Evolutionary conservation across 139 green algal genomes (phyloP), one percentile per base, ranked within the genome.

Genomic region (Nannochloris sp.): DNA sequence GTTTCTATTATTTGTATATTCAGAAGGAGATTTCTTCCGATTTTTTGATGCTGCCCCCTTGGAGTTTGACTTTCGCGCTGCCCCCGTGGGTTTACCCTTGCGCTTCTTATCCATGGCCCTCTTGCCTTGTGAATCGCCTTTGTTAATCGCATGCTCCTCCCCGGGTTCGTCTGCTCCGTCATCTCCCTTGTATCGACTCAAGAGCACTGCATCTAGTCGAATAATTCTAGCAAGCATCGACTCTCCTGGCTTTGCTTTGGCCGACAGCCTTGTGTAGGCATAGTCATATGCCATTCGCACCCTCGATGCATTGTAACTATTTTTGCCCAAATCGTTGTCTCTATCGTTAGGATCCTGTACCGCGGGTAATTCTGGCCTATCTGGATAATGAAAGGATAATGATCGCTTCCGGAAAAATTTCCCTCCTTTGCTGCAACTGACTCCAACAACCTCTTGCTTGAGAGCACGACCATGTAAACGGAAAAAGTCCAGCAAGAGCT

Each of bases 401-500:
- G 46, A 18, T 2, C 25, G 12, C 71, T 91, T 91, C 61, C 27
- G 53, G 57, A 82, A 91, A 61, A 81, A 90, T 50, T 48, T 53
- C 5, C 81, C 85, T 25, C 85, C 81, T 4, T 60, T 59, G 6
- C 64, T 69, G 57, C 66, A 65, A 54, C 59, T 60, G 6, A 77
- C 40, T 46, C 74, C 44, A 37, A 74, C 70, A 73, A 70, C 63
- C 65, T 62, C 4, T 1, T 64, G 50, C 63, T 86, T 84, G 19
- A 94, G 72, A 1, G 57, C 34, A 1, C 76, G 61, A 15, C 87
- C 87, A 55, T 84, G 92, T 2, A 95, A 77, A 44, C 86, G 57
- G 50, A 96, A 85, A 59, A 97, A 98, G 75, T 97, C 92, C 12
- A 96, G 54, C 44, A 97, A 81, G 64, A 97, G 81, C 37, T 87